Percentiles rank a stretch among this genome's conserved stretches.
phyloP scores from a whole-genome alignment of 78 protist genomes.

The Dictyostelium intermedium region DNA sequence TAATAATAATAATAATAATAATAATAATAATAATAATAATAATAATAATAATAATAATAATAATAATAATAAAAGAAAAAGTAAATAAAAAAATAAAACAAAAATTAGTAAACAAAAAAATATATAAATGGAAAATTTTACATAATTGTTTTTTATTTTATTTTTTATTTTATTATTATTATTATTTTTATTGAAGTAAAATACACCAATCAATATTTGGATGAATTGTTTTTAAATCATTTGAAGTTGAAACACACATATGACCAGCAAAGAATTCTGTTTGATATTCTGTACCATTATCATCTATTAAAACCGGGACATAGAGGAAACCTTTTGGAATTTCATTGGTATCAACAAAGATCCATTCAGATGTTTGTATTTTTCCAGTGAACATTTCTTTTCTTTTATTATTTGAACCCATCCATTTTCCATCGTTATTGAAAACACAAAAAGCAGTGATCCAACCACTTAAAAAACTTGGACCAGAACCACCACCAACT shows the following conservation, averaged over 20 bases:
- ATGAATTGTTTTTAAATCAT: neutral
- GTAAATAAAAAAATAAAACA: no score
- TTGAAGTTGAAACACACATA: neutral
- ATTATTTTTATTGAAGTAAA: neutral
- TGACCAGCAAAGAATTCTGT: constrained; percentile 18
- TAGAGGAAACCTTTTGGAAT: neutral
- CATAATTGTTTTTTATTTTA: no score
- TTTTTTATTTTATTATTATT: no score
- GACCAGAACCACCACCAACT: constrained; percentile 71
- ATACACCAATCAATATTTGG: constrained; percentile 44
- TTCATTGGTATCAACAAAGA: neutral
- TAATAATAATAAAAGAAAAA: no score
- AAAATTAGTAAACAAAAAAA: no score
- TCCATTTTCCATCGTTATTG: constrained; percentile 35
- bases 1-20: no score
- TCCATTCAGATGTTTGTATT: neutral
- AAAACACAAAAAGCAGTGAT: constrained; percentile 51
- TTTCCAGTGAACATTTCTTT: neutral
- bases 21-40: no score
- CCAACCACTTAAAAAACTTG: constrained; percentile 63
- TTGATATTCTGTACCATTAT: neutral
- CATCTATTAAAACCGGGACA: neutral
- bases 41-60: no score
- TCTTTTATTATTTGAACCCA: neutral
- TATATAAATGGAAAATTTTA: no score